phyloP scores from a whole-genome alignment of 129 eudicot genomes.

The Chrysanthemum lavandulifolium region DNA sequence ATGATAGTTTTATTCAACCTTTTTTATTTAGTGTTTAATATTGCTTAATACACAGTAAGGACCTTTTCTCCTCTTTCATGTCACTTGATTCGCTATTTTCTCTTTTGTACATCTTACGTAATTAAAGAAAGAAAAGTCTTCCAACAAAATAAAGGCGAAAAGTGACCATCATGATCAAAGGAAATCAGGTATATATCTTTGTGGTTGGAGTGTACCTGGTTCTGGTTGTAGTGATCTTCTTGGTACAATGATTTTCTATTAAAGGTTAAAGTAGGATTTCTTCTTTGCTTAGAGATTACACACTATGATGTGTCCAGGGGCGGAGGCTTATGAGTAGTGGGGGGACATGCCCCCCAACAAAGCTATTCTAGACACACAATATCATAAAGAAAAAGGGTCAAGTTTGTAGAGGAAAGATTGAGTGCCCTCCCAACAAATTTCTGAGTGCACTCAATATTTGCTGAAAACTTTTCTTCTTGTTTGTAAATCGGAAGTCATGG shows the following conservation, averaged over 20 bases:
- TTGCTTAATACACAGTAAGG: neutral
- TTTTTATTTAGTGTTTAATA: neutral
- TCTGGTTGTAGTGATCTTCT: neutral
- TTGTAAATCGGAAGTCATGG: too few species aligned
- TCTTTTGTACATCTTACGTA: neutral
- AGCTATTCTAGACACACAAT: too few species aligned
- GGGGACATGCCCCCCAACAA: too few species aligned
- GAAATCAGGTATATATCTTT: neutral
- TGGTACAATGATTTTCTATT: neutral
- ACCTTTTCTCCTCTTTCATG: neutral
- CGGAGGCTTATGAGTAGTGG: too few species aligned
- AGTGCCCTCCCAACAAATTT: too few species aligned
- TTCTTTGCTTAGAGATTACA: neutral
- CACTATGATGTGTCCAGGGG: neutral
- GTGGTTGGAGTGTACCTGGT: neutral
- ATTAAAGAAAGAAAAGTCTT: neutral
- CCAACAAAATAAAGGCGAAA: conserved; percentile 6
- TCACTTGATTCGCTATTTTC: conserved; percentile 4
- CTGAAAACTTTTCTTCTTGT: too few species aligned
- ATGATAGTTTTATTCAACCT: neutral
- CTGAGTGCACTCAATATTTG: too few species aligned
- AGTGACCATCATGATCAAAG: neutral
- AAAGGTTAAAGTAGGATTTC: neutral
- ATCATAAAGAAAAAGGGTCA: too few species aligned
- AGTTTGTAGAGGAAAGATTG: too few species aligned